A percentile compares a stretch with the other conserved stretches of the same genome.
phyloP scores from a whole-genome alignment of 228 moss, liverwort and hornwort genomes.

The Sphagnum magellanicum region DNA sequence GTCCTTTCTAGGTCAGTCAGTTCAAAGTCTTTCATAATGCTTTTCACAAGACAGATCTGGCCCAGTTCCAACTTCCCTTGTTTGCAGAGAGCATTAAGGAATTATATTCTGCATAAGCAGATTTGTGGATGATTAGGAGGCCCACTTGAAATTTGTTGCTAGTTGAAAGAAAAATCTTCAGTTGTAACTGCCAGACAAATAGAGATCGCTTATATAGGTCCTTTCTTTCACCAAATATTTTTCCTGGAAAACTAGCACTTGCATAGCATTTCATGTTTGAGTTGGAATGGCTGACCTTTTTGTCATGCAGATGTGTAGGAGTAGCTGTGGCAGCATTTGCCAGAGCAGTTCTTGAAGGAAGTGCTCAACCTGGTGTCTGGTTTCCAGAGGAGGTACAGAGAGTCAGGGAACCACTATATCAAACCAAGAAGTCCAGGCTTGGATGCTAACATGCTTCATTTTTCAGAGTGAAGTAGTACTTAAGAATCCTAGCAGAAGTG shows the following conservation, averaged over 20 bases:
- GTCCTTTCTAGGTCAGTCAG: neutral
- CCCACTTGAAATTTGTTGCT: neutral
- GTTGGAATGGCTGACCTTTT: no score
- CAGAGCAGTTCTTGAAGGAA: slow-evolving; percentile 69
- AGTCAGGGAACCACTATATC: no score
- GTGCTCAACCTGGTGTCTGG: slow-evolving; percentile 84
- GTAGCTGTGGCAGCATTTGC: slow-evolving; percentile 68
- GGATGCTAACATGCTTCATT: neutral
- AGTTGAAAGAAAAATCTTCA: neutral
- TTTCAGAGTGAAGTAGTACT: neutral
- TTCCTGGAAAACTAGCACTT: no score
- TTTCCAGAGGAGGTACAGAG: slow-evolving; percentile 72
- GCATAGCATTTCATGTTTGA: no score
- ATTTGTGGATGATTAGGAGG: no score
- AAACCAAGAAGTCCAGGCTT: neutral
- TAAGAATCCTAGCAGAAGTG: neutral
- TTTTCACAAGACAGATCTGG: no score
- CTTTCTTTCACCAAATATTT: no score
- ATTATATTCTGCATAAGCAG: no score
- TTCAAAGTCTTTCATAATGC: no score
- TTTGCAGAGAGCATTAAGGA: no score
- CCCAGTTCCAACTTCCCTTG: no score
- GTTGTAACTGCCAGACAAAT: neutral
- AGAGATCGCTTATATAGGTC: neutral
- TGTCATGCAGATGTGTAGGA: slow-evolving; percentile 53